Evolutionary conservation across 2,329 filamentous ascomycete species (phyloP).

Genomic region (Ascochyta lentis): DNA sequence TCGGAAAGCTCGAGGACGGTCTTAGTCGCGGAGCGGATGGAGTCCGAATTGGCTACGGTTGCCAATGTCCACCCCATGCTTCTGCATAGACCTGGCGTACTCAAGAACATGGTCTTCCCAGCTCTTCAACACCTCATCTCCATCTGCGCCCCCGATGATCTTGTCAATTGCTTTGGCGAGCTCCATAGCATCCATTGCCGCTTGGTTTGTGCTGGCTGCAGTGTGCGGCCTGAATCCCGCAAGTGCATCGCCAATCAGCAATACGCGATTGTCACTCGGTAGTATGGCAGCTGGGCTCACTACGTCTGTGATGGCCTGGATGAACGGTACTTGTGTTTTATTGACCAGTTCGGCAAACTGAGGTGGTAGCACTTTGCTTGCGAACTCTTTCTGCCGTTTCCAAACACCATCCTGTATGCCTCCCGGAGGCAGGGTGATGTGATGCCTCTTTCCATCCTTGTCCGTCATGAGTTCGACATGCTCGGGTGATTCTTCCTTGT

Average conservation of each 20-base stretch:
- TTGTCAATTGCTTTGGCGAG: constrained; percentile 37
- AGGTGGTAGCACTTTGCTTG: constrained; percentile 40
- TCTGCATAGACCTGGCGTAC: constrained; percentile 22
- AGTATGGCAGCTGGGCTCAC: constrained; percentile 38
- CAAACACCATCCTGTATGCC: constrained; percentile 47
- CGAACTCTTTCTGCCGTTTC: constrained; percentile 42
- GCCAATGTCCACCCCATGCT: constrained; percentile 21
- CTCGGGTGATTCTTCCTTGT: constrained; percentile 44
- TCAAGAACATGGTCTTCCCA: constrained; percentile 41
- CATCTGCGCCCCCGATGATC: constrained; percentile 46
- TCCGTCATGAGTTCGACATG: constrained; percentile 54
- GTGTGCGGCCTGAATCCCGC: constrained; percentile 55
- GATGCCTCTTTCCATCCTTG: constrained; percentile 46
- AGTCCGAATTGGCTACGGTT: constrained; percentile 23
- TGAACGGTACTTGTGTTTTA: constrained; percentile 51
- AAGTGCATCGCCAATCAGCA: constrained; percentile 57
- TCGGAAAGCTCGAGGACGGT: no score
- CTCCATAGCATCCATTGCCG: constrained; percentile 50
- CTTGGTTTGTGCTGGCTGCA: constrained; percentile 54
- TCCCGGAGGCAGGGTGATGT: constrained; percentile 52
- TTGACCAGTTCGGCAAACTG: constrained; percentile 51
- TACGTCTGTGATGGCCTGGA: constrained; percentile 54
- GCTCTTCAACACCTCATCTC: constrained; percentile 17
- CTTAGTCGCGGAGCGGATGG: constrained; percentile 15
- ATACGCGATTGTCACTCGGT: constrained; percentile 49